Evolutionary conservation across 148 eudicot genomes (phyloP).

Genomic region (Diospyros lotus): DNA sequence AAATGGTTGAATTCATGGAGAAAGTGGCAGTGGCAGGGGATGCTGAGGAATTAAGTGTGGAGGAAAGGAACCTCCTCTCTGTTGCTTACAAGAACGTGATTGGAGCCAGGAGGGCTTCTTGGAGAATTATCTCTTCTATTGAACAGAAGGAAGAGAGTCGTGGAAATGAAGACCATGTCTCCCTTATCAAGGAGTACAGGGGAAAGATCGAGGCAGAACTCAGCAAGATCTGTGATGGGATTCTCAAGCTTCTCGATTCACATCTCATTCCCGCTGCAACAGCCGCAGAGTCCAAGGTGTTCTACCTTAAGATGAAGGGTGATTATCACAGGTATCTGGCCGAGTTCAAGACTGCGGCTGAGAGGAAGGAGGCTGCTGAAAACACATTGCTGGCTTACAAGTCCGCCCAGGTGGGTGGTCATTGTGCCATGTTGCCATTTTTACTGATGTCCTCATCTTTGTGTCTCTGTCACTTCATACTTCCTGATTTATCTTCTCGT

Average conservation of each 20-base stretch:
- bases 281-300: constrained; percentile 70
- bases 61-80: constrained; percentile 76
- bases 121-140: constrained; percentile 85
- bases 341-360: constrained; percentile 72
- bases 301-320: constrained; percentile 89
- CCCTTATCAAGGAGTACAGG: constrained; percentile 66
- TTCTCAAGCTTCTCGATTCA: constrained; percentile 59
- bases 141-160: constrained; percentile 87
- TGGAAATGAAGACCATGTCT: constrained; percentile 72
- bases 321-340: constrained; percentile 80
- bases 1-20: constrained; percentile 83
- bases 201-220: constrained; percentile 70
- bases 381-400: constrained; percentile 73
- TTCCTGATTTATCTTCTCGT: not conserved
- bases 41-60: constrained; percentile 59
- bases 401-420: constrained; percentile 68
- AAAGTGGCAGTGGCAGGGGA: constrained; percentile 61
- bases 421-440: not conserved
- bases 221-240: constrained; percentile 73
- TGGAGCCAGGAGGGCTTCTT: constrained; percentile 87
- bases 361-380: constrained; percentile 87
- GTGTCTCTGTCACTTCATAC: not conserved
- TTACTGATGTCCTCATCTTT: not conserved
- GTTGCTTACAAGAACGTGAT: constrained; percentile 86
- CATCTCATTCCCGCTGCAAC: constrained; percentile 67